Conservation (phyloP, 2,329 filamentous ascomycete species). For the Elsinoe batatas region DNA sequence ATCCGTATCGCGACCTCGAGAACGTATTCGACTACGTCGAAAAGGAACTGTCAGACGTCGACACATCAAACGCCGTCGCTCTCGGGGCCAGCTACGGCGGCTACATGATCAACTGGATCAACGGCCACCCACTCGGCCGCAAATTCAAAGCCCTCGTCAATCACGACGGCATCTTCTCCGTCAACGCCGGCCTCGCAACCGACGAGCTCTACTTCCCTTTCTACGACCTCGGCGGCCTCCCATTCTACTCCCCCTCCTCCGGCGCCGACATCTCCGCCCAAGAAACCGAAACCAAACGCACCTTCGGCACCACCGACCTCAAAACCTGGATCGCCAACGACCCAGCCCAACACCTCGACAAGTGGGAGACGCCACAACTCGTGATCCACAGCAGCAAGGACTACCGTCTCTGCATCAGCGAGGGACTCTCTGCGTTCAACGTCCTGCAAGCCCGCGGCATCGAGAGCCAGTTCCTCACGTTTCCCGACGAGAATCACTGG, state of each 20-base stretch:
- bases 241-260: constrained; percentile 36
- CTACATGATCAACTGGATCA: constrained; percentile 84
- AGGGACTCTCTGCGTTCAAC: constrained; percentile 79
- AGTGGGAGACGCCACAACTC: constrained; percentile 82
- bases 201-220: constrained; percentile 49
- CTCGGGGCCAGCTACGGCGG: constrained; percentile 67
- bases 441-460: constrained; percentile 66
- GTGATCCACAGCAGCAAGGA: constrained; percentile 87
- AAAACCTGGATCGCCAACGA: constrained; percentile 49
- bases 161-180: constrained; percentile 76
- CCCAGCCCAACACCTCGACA: constrained; percentile 44
- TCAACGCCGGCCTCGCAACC: constrained; percentile 29
- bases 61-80: constrained; percentile 59
- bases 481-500: constrained; percentile 74
- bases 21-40: constrained; percentile 66
- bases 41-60: constrained; percentile 55
- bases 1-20: constrained; percentile 74
- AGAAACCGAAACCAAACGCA: neutral
- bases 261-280: constrained; percentile 13
- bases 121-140: constrained; percentile 71
- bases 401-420: constrained; percentile 75
- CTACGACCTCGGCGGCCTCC: constrained; percentile 41
- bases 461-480: constrained; percentile 68
- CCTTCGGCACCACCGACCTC: constrained; percentile 16
- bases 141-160: constrained; percentile 82